Evolutionary conservation across 176 grass and related monocot species (phyloP).

Genomic region (Carex parvula): DNA sequence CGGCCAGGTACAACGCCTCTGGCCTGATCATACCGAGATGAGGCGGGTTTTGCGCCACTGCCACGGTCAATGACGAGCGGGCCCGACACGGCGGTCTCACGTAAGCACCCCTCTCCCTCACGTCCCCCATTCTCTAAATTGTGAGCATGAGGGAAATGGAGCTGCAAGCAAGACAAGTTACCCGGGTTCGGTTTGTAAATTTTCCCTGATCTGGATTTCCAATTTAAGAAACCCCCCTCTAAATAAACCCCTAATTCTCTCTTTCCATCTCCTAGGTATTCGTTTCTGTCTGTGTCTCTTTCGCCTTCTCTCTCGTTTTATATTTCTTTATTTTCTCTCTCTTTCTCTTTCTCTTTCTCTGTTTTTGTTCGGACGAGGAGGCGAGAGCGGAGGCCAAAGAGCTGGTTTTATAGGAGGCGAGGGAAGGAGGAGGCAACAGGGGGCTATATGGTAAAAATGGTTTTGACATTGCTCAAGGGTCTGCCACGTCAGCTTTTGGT

Average conservation of each 20-base stretch:
- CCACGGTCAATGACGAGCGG: constrained; percentile 18
- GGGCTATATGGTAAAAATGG: constrained; percentile 9
- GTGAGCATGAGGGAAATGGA: constrained; percentile 15
- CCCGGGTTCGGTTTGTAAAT: constrained; percentile 16
- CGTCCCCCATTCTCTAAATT: constrained; percentile 14
- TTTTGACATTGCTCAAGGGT: not conserved
- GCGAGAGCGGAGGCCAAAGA: not conserved
- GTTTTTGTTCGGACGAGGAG: constrained; percentile 13
- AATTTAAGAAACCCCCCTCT: constrained; percentile 18
- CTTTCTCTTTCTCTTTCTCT: not conserved
- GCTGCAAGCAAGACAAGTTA: not conserved
- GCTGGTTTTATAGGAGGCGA: constrained; percentile 30
- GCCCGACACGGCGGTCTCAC: not conserved
- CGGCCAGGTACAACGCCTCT: constrained; percentile 30
- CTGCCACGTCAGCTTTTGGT: constrained; percentile 19
- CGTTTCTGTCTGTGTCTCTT: not conserved
- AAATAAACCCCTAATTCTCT: constrained; percentile 22
- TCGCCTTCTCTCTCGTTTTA: not conserved
- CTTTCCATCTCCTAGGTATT: not conserved
- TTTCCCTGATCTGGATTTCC: constrained; percentile 18
- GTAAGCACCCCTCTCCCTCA: constrained; percentile 10
- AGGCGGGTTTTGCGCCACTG: constrained; percentile 1
- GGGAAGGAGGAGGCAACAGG: not conserved
- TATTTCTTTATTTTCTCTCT: not conserved
- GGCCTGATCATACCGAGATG: not conserved